Base-by-base conservation (phyloP, 768 basidiomycete species). In the Auricularia auricula-judae region DNA sequence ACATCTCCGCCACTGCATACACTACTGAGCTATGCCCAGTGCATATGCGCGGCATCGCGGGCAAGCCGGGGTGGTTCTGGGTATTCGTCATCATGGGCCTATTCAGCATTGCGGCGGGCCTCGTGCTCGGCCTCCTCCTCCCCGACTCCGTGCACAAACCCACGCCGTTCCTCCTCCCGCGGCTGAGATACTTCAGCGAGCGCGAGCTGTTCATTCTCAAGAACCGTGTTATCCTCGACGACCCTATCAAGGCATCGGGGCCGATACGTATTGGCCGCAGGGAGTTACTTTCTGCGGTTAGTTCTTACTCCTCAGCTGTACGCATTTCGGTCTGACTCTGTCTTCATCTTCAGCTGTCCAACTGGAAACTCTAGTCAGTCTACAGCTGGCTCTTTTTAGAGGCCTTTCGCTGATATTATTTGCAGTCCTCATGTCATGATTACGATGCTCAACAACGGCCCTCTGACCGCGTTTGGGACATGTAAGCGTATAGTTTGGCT, bases 111-210 rank as follows among this genome's bases (percentile, higher is more conserved):
- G 23, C 33, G 21, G 34, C 34, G 2, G 56, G 56, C 1, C 23
- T 59, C 5, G 34, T 59, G 14, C 56, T 59, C 34, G 56, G 23
- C 11, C 56, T 59, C 23, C 34, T 59, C 4, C 56, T 59, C 11
- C 56, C 56, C 56, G 56, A 59, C 18, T 59, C 56, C 14, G 56
- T 59, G 29, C 56, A 59, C 56, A 59, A 59, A 33, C 56, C 56
- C 14, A 59, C 56, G 12, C 56, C 56, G 16, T 59, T 29, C 29
- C 56, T 59, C 34, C 29, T 59, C 16, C 56, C 56, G 23, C 56
- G 56, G 16, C 8, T 59, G 12, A 14, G 34, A 33, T 59, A 29
- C 23, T 59, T 59, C 56, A 59, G 23, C 34, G 56, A 59, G 23
- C 56, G 56, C 29, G 56, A 59, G 56, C 34, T 59, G 4, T 59